Percentiles rank a stretch among this genome's conserved stretches.
Evolutionary conservation across 306 rosid genomes (phyloP).

Genomic region (Glycine tomentella): DNA sequence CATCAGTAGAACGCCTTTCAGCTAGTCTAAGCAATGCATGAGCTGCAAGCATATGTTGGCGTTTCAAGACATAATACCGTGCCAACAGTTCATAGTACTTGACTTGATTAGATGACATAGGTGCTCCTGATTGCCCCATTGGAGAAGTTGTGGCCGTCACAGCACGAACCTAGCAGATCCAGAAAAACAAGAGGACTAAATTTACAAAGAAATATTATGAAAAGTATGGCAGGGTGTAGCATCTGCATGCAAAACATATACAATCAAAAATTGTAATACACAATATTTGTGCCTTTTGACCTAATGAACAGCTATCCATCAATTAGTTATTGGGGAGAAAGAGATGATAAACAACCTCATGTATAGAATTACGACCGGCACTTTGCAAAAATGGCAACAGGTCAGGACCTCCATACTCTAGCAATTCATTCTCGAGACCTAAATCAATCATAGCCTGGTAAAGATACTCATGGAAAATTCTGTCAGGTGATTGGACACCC

Average conservation of each 20-base stretch:
- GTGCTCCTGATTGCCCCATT: conserved; percentile 69
- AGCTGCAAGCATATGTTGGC: conserved; percentile 97
- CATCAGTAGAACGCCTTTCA: conserved; percentile 76
- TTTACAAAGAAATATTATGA: conserved; percentile 10
- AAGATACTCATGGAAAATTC: conserved; percentile 83
- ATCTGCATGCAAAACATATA: conserved; percentile 37
- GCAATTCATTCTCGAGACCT: conserved; percentile 91
- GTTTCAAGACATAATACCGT: conserved; percentile 84
- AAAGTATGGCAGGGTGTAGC: conserved; percentile 10
- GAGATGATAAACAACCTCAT: conserved; percentile 66
- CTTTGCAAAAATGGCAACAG: conserved; percentile 86
- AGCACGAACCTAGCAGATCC: conserved; percentile 68
- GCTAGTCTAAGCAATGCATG: conserved; percentile 84
- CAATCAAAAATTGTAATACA: conserved; percentile 27
- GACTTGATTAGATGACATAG: conserved; percentile 68
- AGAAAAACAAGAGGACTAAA: conserved; percentile 39
- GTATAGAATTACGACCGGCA: conserved; percentile 78
- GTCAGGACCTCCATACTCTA: conserved; percentile 97
- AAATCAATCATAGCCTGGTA: conserved; percentile 93
- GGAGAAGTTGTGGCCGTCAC: conserved; percentile 70
- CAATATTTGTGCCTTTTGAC: conserved; percentile 34
- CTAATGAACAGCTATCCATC: conserved; percentile 31
- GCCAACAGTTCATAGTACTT: conserved; percentile 92
- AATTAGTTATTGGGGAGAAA: conserved; percentile 36
- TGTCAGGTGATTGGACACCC: conserved; percentile 94